phyloP scores from a whole-genome alignment of 2,329 filamentous ascomycete species.

The Magnaporthales sp. region DNA sequence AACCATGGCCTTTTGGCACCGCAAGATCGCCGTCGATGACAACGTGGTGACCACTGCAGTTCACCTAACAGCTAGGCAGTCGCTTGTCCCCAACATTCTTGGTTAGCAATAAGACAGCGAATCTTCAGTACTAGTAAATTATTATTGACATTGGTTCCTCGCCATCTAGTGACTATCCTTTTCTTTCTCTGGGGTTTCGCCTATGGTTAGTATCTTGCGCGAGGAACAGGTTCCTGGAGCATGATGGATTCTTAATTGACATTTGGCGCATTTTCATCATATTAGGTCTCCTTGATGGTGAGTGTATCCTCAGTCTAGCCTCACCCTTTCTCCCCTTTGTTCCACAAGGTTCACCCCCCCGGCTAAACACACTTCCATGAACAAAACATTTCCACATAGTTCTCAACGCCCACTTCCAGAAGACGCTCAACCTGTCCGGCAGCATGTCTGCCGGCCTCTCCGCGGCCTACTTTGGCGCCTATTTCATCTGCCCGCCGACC shows the following conservation, averaged over 20 bases:
- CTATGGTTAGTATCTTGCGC: conserved; percentile 12
- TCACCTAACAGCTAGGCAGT: conserved; percentile 23
- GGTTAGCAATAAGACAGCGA: conserved; percentile 8
- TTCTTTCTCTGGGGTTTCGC: conserved; percentile 29
- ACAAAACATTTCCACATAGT: conserved; percentile 19
- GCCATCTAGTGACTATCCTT: conserved; percentile 20
- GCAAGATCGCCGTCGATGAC: conserved; percentile 23
- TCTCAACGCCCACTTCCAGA: conserved; percentile 41
- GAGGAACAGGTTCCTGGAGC: too few species aligned
- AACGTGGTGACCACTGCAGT: conserved; percentile 22
- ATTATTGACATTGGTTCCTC: not conserved
- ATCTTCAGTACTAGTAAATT: not conserved
- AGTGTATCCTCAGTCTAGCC: not conserved
- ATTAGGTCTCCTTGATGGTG: conserved; percentile 21
- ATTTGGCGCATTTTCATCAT: not conserved
- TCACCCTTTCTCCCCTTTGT: not conserved
- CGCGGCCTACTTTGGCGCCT: conserved; percentile 42
- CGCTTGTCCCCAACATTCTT: conserved; percentile 21
- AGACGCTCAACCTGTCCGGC: conserved; percentile 32
- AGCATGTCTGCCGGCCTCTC: conserved; percentile 38
- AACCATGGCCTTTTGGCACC: conserved; percentile 19
- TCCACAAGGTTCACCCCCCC: not conserved
- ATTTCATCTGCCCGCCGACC: conserved; percentile 26
- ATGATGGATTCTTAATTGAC: not conserved
- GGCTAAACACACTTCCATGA: not conserved